phyloP scores from a whole-genome alignment of 2,329 filamentous ascomycete species.

The Zalaria obscura region DNA sequence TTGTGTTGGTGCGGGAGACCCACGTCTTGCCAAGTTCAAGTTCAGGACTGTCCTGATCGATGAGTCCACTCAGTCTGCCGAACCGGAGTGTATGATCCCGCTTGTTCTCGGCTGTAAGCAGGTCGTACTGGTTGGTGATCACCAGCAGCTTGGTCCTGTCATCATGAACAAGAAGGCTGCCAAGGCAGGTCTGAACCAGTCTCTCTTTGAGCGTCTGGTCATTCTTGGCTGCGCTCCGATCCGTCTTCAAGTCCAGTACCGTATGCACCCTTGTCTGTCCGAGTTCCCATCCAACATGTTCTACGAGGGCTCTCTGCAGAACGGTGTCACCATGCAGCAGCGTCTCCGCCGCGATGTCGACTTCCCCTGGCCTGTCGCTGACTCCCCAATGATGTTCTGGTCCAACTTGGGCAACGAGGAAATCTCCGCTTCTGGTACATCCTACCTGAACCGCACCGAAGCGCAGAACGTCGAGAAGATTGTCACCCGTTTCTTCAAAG shows the following conservation, averaged over 20 bases:
- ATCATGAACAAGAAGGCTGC: slow-evolving; percentile 99
- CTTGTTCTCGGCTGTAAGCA: slow-evolving; percentile 96
- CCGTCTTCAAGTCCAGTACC: slow-evolving; percentile 90
- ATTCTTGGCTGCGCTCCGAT: slow-evolving; percentile 84
- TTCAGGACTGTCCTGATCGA: slow-evolving; percentile 97
- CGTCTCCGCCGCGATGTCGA: slow-evolving; percentile 86
- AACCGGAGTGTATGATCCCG: slow-evolving; percentile 98
- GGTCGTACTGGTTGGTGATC: slow-evolving; percentile 94
- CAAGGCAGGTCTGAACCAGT: slow-evolving; percentile 93
- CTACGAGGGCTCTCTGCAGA: slow-evolving; percentile 93
- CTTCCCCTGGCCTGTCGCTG: slow-evolving; percentile 90
- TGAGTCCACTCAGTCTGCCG: slow-evolving; percentile 93
- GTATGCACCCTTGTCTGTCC: slow-evolving; percentile 96
- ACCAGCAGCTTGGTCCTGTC: slow-evolving; percentile 93
- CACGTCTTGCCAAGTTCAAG: slow-evolving; percentile 89
- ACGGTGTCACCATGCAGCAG: slow-evolving; percentile 82
- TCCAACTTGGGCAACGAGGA: slow-evolving; percentile 95
- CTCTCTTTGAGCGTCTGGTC: slow-evolving; percentile 92
- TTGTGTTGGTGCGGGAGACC: slow-evolving; percentile 92
- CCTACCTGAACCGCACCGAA: slow-evolving; percentile 94
- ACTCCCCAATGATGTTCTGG: slow-evolving; percentile 99
- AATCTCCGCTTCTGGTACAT: slow-evolving; percentile 93
- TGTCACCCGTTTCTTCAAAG: slow-evolving; percentile 96
- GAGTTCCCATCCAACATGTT: slow-evolving; percentile 99
- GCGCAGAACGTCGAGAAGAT: slow-evolving; percentile 97